Evolutionary conservation across 2,329 filamentous ascomycete genomes (phyloP).

Genomic region (Cordyceps cicadae): DNA sequence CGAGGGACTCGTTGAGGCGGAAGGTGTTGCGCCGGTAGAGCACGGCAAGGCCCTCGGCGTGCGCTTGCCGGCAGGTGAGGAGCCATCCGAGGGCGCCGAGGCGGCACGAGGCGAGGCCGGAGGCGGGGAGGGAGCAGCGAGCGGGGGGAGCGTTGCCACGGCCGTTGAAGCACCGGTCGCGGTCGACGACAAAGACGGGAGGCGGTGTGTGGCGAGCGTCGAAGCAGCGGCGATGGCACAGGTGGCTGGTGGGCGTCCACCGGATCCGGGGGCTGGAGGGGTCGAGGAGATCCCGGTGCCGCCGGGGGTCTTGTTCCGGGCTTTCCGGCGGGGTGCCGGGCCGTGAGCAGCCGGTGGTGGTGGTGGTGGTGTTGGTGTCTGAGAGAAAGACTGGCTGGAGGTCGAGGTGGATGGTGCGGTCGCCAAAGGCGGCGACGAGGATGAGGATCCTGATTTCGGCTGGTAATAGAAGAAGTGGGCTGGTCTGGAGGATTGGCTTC

Average conservation of each 20-base stretch:
- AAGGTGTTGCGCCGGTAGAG: conserved; percentile 7
- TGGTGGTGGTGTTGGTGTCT: not conserved
- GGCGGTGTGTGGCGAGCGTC: not conserved
- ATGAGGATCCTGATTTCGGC: not conserved
- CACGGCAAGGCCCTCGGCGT: conserved; percentile 6
- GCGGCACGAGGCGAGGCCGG: not conserved
- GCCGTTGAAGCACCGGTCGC: conserved; percentile 2
- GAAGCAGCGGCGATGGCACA: conserved; percentile 4
- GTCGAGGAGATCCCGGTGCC: not conserved
- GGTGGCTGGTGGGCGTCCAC: not conserved
- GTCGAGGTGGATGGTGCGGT: conserved; percentile 5
- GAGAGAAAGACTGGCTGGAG: not conserved
- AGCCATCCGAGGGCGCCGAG: conserved; percentile 7
- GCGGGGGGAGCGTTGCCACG: not conserved
- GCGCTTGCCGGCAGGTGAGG: conserved; percentile 3
- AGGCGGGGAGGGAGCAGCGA: not conserved
- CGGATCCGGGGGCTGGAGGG: not conserved
- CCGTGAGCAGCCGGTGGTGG: not conserved
- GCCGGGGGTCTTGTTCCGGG: not conserved
- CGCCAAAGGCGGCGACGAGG: conserved; percentile 5
- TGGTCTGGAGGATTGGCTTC: not conserved
- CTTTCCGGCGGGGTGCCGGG: not conserved
- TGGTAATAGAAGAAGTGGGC: not conserved
- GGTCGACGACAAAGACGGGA: conserved; percentile 5
- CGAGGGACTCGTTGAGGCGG: conserved; percentile 3